Base-by-base conservation (phyloP, 1,284 basidiomycete genomes). In the Malassezia nana region DNA sequence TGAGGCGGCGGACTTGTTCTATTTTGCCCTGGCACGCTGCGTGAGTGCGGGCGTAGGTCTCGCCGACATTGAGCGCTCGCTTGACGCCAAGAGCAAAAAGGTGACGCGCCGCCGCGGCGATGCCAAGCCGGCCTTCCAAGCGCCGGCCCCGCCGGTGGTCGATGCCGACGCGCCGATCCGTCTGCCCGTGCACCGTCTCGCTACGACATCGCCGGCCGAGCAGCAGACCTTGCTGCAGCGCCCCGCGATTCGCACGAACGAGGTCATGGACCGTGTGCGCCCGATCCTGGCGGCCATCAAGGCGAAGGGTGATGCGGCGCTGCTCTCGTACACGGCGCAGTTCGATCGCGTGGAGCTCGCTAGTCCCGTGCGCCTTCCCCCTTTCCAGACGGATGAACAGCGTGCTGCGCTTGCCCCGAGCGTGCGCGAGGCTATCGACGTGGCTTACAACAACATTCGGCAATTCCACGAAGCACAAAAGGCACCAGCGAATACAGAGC, bases 1-100 rank as follows among this genome's bases (percentile, higher is more conserved):
- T 62, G 94, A 99, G 76, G 88, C 90, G 2, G 92, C 92, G 0
- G 94, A 99, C 76, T 78, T 99, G 33, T 68, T 95, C 45, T 99
- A 98, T 78, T 99, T 99, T 76, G 84, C 87, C 2, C 77, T 99
- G 60, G 83, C 87, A 15, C 84, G 86, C 60, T 98, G 92, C 69
- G 79, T 90, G 26, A 81, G 84, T 40, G 81, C 84, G 13, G 94
- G 91, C 2, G 88, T 98, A 24, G 79, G 79, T 31, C 78, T 96
- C 59, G 79, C 82, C 25, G 89, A 98, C 66, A 83, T 99, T 42
- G 90, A 94, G 76, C 78, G 78, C 2, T 87, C 84, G 3, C 77
- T 99, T 44, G 87, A 96, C 74, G 78, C 77, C 62, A 95, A 96
- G 77, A 84, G 88, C 10, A 82, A 83, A 72, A 90, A 87, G 75